Percentiles rank a stretch among this genome's conserved stretches.
These are phyloP conservation scores for Penicillium sp. DNA, from an alignment of 2,329 filamentous ascomycete genomes.

Conservation along the genomic window DNA sequence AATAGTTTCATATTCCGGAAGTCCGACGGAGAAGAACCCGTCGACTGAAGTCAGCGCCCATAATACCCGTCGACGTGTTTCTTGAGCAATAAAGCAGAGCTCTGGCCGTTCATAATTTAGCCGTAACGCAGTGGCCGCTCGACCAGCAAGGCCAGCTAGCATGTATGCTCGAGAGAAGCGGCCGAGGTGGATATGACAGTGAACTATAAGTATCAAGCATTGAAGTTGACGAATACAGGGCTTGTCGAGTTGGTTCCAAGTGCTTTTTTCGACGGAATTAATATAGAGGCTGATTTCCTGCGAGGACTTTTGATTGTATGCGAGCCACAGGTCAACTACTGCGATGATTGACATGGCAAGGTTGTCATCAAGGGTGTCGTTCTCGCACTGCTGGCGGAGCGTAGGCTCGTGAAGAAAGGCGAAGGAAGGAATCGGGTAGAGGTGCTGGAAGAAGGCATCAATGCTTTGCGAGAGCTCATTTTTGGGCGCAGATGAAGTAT, in stretches of 20 bases:
- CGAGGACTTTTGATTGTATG: background rate
- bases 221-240: constrained; percentile 14
- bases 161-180: constrained; percentile 18
- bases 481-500: background rate
- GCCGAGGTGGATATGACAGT: constrained; percentile 15
- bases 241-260: constrained; percentile 13
- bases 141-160: constrained; percentile 17
- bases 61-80: constrained; percentile 17
- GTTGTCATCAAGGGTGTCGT: constrained; percentile 7
- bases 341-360: constrained; percentile 14
- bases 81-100: constrained; percentile 16
- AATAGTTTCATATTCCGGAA: constrained; percentile 18
- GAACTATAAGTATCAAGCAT: constrained; percentile 12
- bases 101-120: constrained; percentile 19
- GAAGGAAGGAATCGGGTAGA: constrained; percentile 17
- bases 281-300: background rate
- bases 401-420: constrained; percentile 16
- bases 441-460: constrained; percentile 11
- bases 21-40: constrained; percentile 14
- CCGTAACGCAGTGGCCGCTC: constrained; percentile 14
- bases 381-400: background rate
- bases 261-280: constrained; percentile 3
- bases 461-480: constrained; percentile 4
- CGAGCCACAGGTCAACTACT: background rate
- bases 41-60: constrained; percentile 18